Evolutionary conservation across 441 rosid species (phyloP), one percentile per base, ranked within the genome.

Genomic region (Gossypium lobatum): DNA sequence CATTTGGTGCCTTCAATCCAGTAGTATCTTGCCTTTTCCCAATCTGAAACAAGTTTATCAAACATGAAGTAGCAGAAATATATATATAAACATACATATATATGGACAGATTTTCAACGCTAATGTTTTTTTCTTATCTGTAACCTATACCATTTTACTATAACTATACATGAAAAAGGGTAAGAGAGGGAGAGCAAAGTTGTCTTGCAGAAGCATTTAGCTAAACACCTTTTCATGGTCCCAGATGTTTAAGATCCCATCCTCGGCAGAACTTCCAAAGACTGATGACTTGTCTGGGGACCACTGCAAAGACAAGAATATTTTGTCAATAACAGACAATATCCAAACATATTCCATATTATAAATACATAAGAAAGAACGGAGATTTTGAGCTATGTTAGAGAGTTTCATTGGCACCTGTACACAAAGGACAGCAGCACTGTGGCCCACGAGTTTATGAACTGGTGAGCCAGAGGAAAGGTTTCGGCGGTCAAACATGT

Each of bases 221-320:
- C 50, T 45, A 34, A 58, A 57, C 4, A 84, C 88, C 87, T 83
- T 80, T 72, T 80, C 84, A 67, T 87, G 84, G 74, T 90, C 93
- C 91, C 95, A 90, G 52, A 90, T 83, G 79, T 90, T 90, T 57
- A 90, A 70, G 74, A 87, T 85, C 50, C 93, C 95, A 76, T 90
- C 95, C 74, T 90, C 95, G 11, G 95, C 95, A 45, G 93, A 87
- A 78, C 95, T 90, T 79, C 95, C 95, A 83, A 90, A 90, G 26
- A 88, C 93, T 0, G 95, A 86, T 57, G 91, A 60, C 77, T 84
- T 90, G 78, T 88, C 88, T 31, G 95, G 95, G 73, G 84, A 88
- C 95, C 95, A 90, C 95, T 90, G 87, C 42, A 55, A 46, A 66
- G 45, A 59, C 53, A 76, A 28, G 10, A 55, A 28, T 42, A 62